Conservation (phyloP, 2,329 filamentous ascomycete species). For the Colletotrichum australisinense region DNA sequence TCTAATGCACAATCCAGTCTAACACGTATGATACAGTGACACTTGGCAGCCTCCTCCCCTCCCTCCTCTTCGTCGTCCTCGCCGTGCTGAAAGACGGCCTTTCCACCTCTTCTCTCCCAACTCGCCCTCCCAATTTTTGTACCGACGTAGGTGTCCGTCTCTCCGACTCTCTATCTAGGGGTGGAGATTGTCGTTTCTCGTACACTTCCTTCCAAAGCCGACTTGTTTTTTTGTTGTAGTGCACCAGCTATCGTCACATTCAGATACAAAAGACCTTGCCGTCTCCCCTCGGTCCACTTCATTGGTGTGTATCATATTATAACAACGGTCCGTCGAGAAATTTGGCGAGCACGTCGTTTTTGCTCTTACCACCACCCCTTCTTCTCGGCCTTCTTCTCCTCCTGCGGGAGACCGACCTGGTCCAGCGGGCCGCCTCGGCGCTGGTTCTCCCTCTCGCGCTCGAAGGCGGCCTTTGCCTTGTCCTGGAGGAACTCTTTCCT, state of each 20-base stretch:
- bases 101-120: no score
- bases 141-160: neutral
- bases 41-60: conserved; percentile 6
- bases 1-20: conserved; percentile 56
- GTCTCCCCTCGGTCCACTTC: neutral
- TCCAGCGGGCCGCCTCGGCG: conserved; percentile 62
- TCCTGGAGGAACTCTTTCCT: conserved; percentile 46
- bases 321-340: conserved; percentile 1
- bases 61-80: neutral
- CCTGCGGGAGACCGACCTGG: conserved; percentile 54
- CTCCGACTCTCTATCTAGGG: neutral
- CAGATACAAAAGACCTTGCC: neutral
- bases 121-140: neutral
- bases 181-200: neutral
- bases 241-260: conserved; percentile 22
- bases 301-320: conserved; percentile 21
- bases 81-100: no score
- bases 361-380: conserved; percentile 57
- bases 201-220: neutral
- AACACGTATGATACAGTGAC: conserved; percentile 55
- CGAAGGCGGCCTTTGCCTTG: conserved; percentile 57
- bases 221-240: neutral
- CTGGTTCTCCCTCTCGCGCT: conserved; percentile 63
- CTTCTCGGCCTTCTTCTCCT: conserved; percentile 47
- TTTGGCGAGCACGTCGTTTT: neutral